These are phyloP conservation scores for Calocera viscosa DNA, from an alignment of 768 basidiomycete genomes.

Conservation along the genomic window DNA sequence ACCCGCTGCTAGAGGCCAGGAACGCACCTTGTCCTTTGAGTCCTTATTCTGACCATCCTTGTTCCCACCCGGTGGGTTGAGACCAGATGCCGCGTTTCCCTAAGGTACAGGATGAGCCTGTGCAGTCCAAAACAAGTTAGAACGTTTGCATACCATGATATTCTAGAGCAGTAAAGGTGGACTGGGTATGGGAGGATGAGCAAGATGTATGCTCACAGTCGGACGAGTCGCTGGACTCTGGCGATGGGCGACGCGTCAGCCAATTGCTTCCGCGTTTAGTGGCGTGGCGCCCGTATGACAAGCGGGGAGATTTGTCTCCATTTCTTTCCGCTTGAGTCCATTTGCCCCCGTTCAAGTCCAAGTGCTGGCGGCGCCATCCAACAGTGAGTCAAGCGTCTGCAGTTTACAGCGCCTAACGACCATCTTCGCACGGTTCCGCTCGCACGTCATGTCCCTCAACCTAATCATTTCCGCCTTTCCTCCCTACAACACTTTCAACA, in stretches of 20 bases:
- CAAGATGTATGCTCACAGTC: neutral
- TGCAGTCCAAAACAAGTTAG: neutral
- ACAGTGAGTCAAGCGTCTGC: neutral
- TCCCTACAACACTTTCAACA: constrained; percentile 45
- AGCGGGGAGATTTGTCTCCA: no score
- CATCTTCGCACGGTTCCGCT: constrained; percentile 9
- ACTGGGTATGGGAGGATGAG: neutral
- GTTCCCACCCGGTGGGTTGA: constrained; percentile 26
- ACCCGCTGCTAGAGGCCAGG: neutral
- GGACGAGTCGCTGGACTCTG: neutral
- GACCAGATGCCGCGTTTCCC: constrained; percentile 67
- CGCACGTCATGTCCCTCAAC: constrained; percentile 35
- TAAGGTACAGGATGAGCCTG: constrained; percentile 21
- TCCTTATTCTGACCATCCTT: constrained; percentile 25
- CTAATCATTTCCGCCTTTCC: constrained; percentile 49
- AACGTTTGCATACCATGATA: neutral
- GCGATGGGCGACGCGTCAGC: constrained; percentile 1
- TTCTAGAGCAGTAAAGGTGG: neutral
- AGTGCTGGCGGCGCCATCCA: neutral
- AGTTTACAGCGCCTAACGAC: neutral
- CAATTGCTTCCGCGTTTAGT: neutral
- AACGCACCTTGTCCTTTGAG: constrained; percentile 32
- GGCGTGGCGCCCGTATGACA: no score
- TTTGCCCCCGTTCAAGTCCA: no score
- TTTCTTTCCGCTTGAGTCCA: no score